These are phyloP conservation scores for Aureobasidium sp. DNA, from an alignment of 2,329 filamentous ascomycete genomes.

Conservation along the genomic window DNA sequence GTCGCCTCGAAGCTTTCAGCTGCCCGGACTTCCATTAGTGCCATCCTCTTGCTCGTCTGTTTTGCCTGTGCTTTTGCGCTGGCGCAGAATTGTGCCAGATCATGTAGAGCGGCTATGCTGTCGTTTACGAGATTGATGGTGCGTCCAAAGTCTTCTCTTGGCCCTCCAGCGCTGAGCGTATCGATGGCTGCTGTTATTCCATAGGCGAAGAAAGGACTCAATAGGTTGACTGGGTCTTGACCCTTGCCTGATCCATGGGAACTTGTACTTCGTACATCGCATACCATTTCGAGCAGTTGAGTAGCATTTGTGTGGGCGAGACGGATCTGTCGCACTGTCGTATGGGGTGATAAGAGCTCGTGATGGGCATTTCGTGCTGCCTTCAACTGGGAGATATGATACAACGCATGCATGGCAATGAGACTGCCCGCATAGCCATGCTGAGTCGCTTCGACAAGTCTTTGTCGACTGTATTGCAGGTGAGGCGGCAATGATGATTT, in stretches of 20 bases:
- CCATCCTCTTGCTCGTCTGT: conserved; percentile 7
- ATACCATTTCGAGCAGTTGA: conserved; percentile 41
- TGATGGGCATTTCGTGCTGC: conserved; percentile 52
- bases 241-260: background rate
- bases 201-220: conserved; percentile 48
- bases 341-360: conserved; percentile 32
- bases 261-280: conserved; percentile 27
- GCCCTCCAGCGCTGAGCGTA: conserved; percentile 27
- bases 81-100: conserved; percentile 6
- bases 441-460: conserved; percentile 47
- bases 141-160: background rate
- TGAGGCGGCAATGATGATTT: conserved; percentile 46
- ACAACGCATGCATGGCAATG: conserved; percentile 56
- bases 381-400: conserved; percentile 54
- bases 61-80: conserved; percentile 1
- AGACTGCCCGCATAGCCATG: conserved; percentile 49
- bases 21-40: background rate
- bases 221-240: conserved; percentile 8
- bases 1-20: background rate
- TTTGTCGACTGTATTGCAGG: conserved; percentile 46
- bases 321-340: conserved; percentile 38
- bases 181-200: background rate
- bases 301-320: conserved; percentile 45
- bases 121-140: background rate
- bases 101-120: background rate